Evolutionary conservation across 2,329 filamentous ascomycete species (phyloP), one percentile per base, ranked within the genome.

Genomic region (Chaetomium sp.): DNA sequence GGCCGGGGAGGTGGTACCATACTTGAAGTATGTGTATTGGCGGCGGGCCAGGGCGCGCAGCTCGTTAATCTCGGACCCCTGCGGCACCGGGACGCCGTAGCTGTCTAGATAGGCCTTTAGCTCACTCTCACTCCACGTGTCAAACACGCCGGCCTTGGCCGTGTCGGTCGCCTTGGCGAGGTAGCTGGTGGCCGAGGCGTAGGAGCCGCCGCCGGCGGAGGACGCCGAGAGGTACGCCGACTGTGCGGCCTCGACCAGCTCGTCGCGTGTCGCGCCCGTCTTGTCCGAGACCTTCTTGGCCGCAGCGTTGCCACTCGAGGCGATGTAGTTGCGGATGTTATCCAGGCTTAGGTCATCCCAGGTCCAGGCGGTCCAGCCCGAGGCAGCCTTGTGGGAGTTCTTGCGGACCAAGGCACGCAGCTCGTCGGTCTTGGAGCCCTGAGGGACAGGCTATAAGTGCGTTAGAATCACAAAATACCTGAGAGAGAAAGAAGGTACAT

Each of bases 71-170:
- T 80, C 89, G 21, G 87, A 87, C 6, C 88, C 88, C 74, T 92
- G 89, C 51, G 88, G 89, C 49, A 85, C 81, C 4, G 81, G 77
- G 49, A 94, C 80, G 45, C 91, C 91, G 69, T 92, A 94, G 67
- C 87, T 90, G 74, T 94, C 91, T 7, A 94, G 84, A 73, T 93
- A 94, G 1, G 85, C 80, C 81, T 94, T 93, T 67, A 95, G 80
- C 29, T 94, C 90, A 54, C 83, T 84, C 71, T 87, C 83, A 63
- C 83, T 90, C 91, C 91, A 94, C 0, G 85, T 85, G 60, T 92
- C 87, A 68, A 94, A 94, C 1, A 85, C 81, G 27, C 77, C 81
- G 56, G 86, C 80, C 79, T 91, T 92, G 56, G 82, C 89, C 10
- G 84, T 74, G 63, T 84, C 83, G 4, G 90, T 91, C 31, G 87